These are phyloP conservation scores for Lentinula sp. DNA, from an alignment of 768 basidiomycete species.

Conservation along the genomic window DNA sequence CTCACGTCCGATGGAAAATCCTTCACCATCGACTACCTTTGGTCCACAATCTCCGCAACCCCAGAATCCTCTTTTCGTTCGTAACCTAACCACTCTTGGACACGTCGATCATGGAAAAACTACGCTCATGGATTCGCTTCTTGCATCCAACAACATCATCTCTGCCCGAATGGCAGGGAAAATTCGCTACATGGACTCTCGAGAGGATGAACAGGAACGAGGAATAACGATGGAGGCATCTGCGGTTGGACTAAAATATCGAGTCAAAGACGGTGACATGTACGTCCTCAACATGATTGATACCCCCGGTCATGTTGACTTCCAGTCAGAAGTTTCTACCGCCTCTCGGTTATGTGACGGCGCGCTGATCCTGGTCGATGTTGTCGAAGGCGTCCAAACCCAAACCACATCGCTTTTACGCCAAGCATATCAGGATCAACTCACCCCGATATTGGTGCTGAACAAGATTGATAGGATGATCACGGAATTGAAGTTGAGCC, in stretches of 20 bases:
- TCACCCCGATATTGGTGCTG: slow-evolving; percentile 90
- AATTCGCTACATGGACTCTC: slow-evolving; percentile 89
- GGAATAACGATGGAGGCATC: slow-evolving; percentile 99
- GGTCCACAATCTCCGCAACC: background rate
- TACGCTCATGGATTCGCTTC: slow-evolving; percentile 88
- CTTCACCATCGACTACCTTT: background rate
- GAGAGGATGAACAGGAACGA: slow-evolving; percentile 95
- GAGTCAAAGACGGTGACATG: slow-evolving; percentile 57
- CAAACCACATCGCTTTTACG: slow-evolving; percentile 96
- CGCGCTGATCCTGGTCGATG: slow-evolving; percentile 91
- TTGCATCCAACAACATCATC: slow-evolving; percentile 98
- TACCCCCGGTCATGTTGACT: slow-evolving; percentile 98
- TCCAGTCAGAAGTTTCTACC: slow-evolving; percentile 94
- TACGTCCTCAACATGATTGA: slow-evolving; percentile 96
- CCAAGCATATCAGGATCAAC: slow-evolving; percentile 88
- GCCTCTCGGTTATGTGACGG: slow-evolving; percentile 94
- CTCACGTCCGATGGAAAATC: background rate
- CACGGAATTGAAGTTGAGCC: slow-evolving; percentile 87
- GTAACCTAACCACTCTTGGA: slow-evolving; percentile 81
- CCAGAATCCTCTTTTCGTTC: slow-evolving; percentile 44
- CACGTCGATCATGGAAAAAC: slow-evolving; percentile 98
- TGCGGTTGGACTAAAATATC: slow-evolving; percentile 86
- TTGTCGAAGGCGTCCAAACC: slow-evolving; percentile 96
- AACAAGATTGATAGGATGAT: slow-evolving; percentile 96
- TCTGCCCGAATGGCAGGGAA: slow-evolving; percentile 93